Percentiles rank a stretch among this genome's conserved stretches.
Conservation (phyloP, 1,284 basidiomycete species). For the Coniferiporia weirii region DNA sequence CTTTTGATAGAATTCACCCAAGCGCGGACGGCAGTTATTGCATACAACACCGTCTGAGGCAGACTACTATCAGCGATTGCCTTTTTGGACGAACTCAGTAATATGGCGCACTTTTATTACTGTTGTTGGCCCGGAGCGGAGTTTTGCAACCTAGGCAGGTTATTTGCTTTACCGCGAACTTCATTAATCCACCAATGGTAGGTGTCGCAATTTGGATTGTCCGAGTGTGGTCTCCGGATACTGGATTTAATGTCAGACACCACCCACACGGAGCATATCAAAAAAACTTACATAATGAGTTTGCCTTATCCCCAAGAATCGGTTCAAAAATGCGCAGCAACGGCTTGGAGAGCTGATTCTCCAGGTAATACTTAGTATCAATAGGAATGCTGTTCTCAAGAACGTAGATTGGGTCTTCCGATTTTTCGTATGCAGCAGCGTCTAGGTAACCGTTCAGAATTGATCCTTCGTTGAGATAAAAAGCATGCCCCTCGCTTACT, state of each 20-base stretch:
- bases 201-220: conserved; percentile 93
- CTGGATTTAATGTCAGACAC: conserved; percentile 35
- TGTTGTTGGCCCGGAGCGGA: conserved; percentile 67
- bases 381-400: conserved; percentile 96
- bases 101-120: conserved; percentile 53
- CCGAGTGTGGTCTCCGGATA: conserved; percentile 90
- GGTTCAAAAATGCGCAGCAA: conserved; percentile 96
- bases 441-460: conserved; percentile 38
- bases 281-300: conserved; percentile 61
- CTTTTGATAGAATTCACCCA: conserved; percentile 89
- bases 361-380: conserved; percentile 94
- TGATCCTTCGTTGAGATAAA: neutral
- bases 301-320: conserved; percentile 88
- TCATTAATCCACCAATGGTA: conserved; percentile 92
- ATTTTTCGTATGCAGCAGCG: conserved; percentile 97
- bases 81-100: neutral
- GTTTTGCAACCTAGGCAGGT: conserved; percentile 95
- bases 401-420: conserved; percentile 93
- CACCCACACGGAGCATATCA: neutral
- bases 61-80: conserved; percentile 12
- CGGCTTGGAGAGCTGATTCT: conserved; percentile 94
- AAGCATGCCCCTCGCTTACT: conserved; percentile 37
- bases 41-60: conserved; percentile 82
- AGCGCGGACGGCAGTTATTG: conserved; percentile 80
- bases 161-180: conserved; percentile 90